These are phyloP conservation scores for Litsea cubeba DNA, from an alignment of 164 flowering plant genomes.

Conservation along the genomic window DNA sequence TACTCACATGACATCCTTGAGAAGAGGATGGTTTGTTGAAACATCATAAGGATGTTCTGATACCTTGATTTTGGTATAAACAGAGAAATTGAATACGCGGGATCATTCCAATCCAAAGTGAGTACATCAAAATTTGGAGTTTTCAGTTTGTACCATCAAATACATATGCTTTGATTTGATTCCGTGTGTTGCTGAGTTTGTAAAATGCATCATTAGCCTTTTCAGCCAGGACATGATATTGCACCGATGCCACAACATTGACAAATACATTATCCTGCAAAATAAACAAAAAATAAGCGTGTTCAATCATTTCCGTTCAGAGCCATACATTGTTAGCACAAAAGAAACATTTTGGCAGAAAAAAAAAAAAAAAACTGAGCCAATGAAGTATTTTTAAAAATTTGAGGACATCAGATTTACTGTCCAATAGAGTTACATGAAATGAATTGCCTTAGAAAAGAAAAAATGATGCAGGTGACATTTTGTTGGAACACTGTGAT, in stretches of 20 bases:
- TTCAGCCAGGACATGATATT: slow-evolving; percentile 58
- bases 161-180: slow-evolving; percentile 77
- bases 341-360: neutral
- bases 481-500: neutral
- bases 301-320: neutral
- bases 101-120: neutral
- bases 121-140: neutral
- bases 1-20: too few relatives aligned
- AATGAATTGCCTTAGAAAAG: too few relatives aligned
- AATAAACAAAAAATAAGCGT: slow-evolving; percentile 5
- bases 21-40: neutral
- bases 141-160: slow-evolving; percentile 53
- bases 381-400: too few relatives aligned
- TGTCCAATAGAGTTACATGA: neutral
- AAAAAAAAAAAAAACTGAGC: too few relatives aligned
- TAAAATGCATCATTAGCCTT: slow-evolving; percentile 75
- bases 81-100: too few relatives aligned
- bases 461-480: neutral
- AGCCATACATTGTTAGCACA: neutral
- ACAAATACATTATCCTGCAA: slow-evolving; percentile 82
- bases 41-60: neutral
- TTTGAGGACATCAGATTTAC: neutral
- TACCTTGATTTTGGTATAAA: too few relatives aligned
- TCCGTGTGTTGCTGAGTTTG: slow-evolving; percentile 58
- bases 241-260: slow-evolving; percentile 70